These are phyloP conservation scores for Cryptococcus amylolentus DNA, from an alignment of 1,284 basidiomycete genomes.

Conservation along the genomic window DNA sequence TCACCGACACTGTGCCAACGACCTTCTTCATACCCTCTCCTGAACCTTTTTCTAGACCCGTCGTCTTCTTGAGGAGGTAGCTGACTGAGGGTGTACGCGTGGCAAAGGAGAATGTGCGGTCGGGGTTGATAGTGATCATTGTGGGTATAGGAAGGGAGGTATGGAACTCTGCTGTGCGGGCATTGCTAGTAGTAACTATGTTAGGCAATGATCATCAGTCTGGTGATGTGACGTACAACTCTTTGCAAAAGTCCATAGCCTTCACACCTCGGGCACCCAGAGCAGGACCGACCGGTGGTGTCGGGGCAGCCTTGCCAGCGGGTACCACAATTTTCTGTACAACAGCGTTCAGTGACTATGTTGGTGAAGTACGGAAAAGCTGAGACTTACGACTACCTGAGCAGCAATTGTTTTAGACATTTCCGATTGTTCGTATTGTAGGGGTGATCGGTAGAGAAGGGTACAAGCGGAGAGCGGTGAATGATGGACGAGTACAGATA, in stretches of 20 bases:
- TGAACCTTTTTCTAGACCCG: slow-evolving; percentile 88
- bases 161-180: slow-evolving; percentile 80
- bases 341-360: background rate
- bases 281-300: slow-evolving; percentile 94
- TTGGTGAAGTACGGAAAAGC: background rate
- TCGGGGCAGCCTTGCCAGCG: slow-evolving; percentile 92
- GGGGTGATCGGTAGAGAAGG: background rate
- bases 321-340: slow-evolving; percentile 77
- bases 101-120: slow-evolving; percentile 90
- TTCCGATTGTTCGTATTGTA: background rate
- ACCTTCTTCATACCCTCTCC: slow-evolving; percentile 38
- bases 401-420: slow-evolving; percentile 13
- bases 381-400: slow-evolving; percentile 15
- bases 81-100: slow-evolving; percentile 86
- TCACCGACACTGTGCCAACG: slow-evolving; percentile 80
- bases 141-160: slow-evolving; percentile 86
- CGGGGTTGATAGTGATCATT: slow-evolving; percentile 85
- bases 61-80: slow-evolving; percentile 90
- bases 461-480: background rate
- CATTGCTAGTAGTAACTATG: slow-evolving; percentile 58
- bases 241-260: slow-evolving; percentile 99
- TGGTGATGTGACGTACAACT: slow-evolving; percentile 54
- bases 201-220: too few relatives aligned
- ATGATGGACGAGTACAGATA: background rate
- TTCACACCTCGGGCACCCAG: slow-evolving; percentile 97